Conservation (phyloP, 345 rosid genomes). For the Lepidium didymum region DNA sequence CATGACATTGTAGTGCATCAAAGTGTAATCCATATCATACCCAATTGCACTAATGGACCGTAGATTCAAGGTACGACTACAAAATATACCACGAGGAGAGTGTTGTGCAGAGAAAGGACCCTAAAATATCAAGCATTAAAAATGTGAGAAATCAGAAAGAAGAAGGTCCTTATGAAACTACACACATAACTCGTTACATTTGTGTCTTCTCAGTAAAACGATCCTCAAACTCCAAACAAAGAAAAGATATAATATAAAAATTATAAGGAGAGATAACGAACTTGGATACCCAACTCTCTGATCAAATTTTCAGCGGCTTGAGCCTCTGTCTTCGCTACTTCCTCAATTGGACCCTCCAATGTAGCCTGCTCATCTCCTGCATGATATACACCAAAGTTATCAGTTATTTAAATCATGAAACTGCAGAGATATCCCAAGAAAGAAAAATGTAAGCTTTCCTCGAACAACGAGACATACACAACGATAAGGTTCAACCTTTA, state of each 20-base stretch:
- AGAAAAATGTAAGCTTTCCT: conserved; percentile 11
- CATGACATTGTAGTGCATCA: conserved; percentile 91
- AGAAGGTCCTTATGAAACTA: background rate
- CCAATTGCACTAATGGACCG: conserved; percentile 96
- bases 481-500: background rate
- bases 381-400: background rate
- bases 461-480: background rate
- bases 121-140: conserved; percentile 29
- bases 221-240: background rate
- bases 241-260: background rate
- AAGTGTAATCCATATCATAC: conserved; percentile 98
- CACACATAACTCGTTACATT: background rate
- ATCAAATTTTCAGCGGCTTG: conserved; percentile 68
- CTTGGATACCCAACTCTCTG: conserved; percentile 69
- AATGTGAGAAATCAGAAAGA: conserved; percentile 9
- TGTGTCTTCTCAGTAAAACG: background rate
- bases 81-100: conserved; percentile 89
- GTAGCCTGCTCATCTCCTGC: conserved; percentile 54
- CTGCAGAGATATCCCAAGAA: background rate
- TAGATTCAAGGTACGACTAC: conserved; percentile 88
- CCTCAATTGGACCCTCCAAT: conserved; percentile 86
- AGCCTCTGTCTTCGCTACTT: conserved; percentile 72
- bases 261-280: conserved; percentile 27
- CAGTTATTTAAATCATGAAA: background rate
- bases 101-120: conserved; percentile 72